Base-by-base conservation (phyloP, 345 rosid genomes). In the Ailanthus altissimus region DNA sequence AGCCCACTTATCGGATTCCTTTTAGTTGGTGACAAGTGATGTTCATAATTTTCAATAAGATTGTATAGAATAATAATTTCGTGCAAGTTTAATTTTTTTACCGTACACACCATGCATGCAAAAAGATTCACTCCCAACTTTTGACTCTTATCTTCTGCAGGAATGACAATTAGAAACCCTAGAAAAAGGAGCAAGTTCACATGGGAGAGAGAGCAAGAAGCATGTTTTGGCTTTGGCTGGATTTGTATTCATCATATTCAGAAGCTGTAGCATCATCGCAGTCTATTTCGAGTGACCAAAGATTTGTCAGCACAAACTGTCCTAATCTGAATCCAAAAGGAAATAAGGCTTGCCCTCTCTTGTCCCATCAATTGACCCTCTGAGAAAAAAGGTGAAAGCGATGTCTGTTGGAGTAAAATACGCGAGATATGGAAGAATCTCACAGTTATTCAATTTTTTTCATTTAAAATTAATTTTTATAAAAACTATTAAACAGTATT, bases 181-280 rank as follows among this genome's bases (percentile, higher is more conserved):
- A 38, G 73, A 72, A 46, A 26, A 80, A 45, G 65, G 23, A 23
- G 13, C 50, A 70, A 40, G 64, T n/a, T 72, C 80, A 75, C 83
- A 75, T 84, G 82, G 63, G 76, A 70, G 76, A 67, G 69, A 63
- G 79, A 62, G 76, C 71, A 75, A 70, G 75, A 72, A 77, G 80
- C 75, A 81, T 75, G 82, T 67, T n/a, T 81, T 66, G 74, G 83
- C 71, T 15, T 71, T 78, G 75, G 82, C 76, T 67, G 66, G 72
- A 77, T 70, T 50, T 79, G 15, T 14, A 26, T 61, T 28, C 67
- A 20, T 32, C 65, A 47, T 9, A 9, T 47, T 9, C 13, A 47
- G 0, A 11, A 47, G 13, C 50, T 2, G 50, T 14, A 11, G 13
- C 50, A 8, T 11, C 50, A 9, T 47, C 50, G 77, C 73, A 45